Base-by-base conservation (phyloP, 148 eudicot genomes). In the Fagopyrum homotropicum region DNA sequence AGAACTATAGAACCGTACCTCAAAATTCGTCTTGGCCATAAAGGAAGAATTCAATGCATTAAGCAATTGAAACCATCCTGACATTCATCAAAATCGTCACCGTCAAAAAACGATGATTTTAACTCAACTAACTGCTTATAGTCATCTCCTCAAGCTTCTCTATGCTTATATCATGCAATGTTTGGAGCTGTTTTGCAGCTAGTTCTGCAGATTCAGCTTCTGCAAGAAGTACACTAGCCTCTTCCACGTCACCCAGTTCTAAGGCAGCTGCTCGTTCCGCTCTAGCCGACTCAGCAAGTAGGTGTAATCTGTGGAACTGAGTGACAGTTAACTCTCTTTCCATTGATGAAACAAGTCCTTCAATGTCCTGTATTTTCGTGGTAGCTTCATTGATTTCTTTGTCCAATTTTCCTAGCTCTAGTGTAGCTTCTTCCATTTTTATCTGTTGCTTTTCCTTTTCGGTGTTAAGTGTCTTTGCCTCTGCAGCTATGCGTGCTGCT, bases 401-500 rank as follows among this genome's bases (percentile, higher is more conserved):
- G 45, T 89, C 96, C 5, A 87, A 57, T 74, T 85, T 84, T 76
- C 51, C 80, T 12, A 86, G 81, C 76, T 84, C 82, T 26, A 73
- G 6, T 26, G 48, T 46, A 16, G 73, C 80, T 48, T 76, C 80
- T 44, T 83, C 90, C 76, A 84, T 79, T 75, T 83, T 86, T 12
- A 19, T 16, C 69, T 82, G 88, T 55, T 79, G 55, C 40, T 50
- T 80, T 78, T 91, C 91, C 78, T 81, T 89, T 75, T 91, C 96
- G 35, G 82, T 84, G 50, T 68, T 73, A 76, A 91, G 71, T 47
- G 87, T 68, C 89, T 89, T 91, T 40, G 88, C 81, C 79, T 91
- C 96, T 6, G 89, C 72, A 56, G 96, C 89, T 80, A 91, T 77
- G 10, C 96, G 87, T 45, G 88, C 96, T 45, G 93, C 96, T 77